These are phyloP conservation scores for Phaeoacremonium minimum DNA, from an alignment of 2,329 filamentous ascomycete genomes.

Conservation along the genomic window DNA sequence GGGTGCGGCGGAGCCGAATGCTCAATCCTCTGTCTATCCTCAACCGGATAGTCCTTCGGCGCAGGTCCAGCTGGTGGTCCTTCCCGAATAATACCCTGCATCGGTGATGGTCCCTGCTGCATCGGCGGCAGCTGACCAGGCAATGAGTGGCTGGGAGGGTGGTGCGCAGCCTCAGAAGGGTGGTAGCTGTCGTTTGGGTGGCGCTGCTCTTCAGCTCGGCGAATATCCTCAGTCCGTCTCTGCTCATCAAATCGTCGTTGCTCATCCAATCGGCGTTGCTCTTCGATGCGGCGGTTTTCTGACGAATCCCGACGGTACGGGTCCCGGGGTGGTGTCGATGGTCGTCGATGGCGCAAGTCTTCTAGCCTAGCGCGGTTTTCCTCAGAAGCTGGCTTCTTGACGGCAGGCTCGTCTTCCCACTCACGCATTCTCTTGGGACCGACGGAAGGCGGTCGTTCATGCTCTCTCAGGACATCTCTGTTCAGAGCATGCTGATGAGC, in stretches of 20 bases:
- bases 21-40: slow-evolving; percentile 53
- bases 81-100: slow-evolving; percentile 49
- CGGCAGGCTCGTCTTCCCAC: slow-evolving; percentile 79
- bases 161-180: slow-evolving; percentile 88
- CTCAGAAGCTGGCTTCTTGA: slow-evolving; percentile 85
- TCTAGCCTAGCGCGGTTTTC: slow-evolving; percentile 84
- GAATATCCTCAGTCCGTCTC: slow-evolving; percentile 53
- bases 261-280: slow-evolving; percentile 56
- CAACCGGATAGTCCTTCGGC: slow-evolving; percentile 48
- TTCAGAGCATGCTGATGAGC: slow-evolving; percentile 47
- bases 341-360: slow-evolving; percentile 74
- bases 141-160: slow-evolving; percentile 62
- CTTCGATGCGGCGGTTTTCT: slow-evolving; percentile 62
- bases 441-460: slow-evolving; percentile 75
- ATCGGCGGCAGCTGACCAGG: slow-evolving; percentile 58
- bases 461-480: slow-evolving; percentile 39
- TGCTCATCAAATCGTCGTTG: slow-evolving; percentile 48
- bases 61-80: slow-evolving; percentile 36
- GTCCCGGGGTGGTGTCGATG: slow-evolving; percentile 68
- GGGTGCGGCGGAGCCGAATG: slow-evolving; percentile 39
- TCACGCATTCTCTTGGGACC: slow-evolving; percentile 82
- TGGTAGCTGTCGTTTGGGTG: slow-evolving; percentile 78
- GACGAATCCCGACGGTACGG: slow-evolving; percentile 75
- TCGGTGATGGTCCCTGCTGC: slow-evolving; percentile 54
- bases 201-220: slow-evolving; percentile 57